Base-by-base conservation (phyloP, 768 basidiomycete species). In the Rhizopogon salebrosus region DNA sequence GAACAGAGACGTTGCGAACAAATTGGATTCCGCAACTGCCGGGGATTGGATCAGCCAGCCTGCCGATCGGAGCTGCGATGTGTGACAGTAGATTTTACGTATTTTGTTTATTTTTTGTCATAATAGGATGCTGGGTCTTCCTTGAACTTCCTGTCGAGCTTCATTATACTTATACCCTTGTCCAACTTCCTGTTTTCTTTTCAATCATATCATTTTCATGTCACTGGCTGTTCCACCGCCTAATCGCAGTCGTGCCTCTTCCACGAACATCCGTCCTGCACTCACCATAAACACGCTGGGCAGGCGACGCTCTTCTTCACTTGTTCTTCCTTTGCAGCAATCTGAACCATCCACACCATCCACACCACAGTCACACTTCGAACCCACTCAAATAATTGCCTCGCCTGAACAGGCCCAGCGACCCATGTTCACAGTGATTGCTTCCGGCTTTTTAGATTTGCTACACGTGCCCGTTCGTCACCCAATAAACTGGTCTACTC, bases 211-310 rank as follows among this genome's bases (percentile, higher is more conserved):
- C 40, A 20, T 50, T 57, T 42, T 26, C 35, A 69, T 70, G 67
- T 57, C 69, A 27, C 41, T 69, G 57, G 56, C 64, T 53, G 67
- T 69, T 54, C 78, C 79, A 41, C 74, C 72, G 50, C 68, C 70
- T 36, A 69, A 68, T 60, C 79, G 80, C 62, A 72, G 72, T 62
- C 80, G 82, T 52, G 80, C 83, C 0, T 83, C 79, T 41, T 85
- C 84, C 40, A 80, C 80, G 23, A 79, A 73, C 57, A 75, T 85
- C 43, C 73, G 79, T 31, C 76, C 80, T 31, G 69, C 77, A 9
- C 62, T 81, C 48, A 75, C 83, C 41, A 65, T 80, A 59, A 65
- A 69, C 58, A 72, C 81, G 52, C 76, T 83, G 45, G 83, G 80
- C 38, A 74, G 80, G 53, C 75, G 80, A 54, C 77, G 79, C 14